Percentiles rank a stretch among this genome's conserved stretches.
Evolutionary conservation across 352 stramenopile genomes (phyloP).

Genomic region (Globisporangium spinosum): DNA sequence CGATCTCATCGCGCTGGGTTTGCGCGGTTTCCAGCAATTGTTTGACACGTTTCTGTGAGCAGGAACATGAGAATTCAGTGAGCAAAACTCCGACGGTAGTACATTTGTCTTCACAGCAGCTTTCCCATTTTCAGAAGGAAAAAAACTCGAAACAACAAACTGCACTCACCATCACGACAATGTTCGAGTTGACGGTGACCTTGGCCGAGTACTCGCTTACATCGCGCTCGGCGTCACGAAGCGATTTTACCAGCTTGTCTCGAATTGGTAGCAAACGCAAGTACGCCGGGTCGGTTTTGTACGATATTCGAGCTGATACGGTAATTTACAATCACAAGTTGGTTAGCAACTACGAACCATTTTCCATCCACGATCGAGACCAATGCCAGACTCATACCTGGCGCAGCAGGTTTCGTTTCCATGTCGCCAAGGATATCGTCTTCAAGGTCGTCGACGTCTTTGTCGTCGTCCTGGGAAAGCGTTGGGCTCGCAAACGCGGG

Average conservation of each 20-base stretch:
- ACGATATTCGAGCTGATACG: constrained; percentile 28
- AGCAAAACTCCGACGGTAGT: not conserved
- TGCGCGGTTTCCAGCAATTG: constrained; percentile 72
- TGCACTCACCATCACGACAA: constrained; percentile 67
- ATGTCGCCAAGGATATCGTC: constrained; percentile 71
- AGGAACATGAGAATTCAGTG: not conserved
- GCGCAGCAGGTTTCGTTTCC: constrained; percentile 50
- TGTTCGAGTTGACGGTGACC: constrained; percentile 74
- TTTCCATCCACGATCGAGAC: not conserved
- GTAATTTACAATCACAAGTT: not conserved
- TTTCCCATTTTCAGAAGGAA: not conserved
- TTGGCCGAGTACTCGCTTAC: constrained; percentile 61
- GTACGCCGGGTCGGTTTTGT: constrained; percentile 65
- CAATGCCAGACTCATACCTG: constrained; percentile 13
- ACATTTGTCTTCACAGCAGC: not conserved
- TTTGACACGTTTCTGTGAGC: constrained; percentile 34
- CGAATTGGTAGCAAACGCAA: constrained; percentile 55
- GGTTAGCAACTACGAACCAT: not conserved
- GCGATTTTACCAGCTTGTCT: constrained; percentile 62
- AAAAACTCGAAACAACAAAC: not conserved
- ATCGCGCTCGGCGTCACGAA: constrained; percentile 64
- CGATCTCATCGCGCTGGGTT: constrained; percentile 48
- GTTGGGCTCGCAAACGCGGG: constrained; percentile 53
- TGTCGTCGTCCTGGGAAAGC: constrained; percentile 62
- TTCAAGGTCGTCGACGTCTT: constrained; percentile 75